Base-by-base conservation (phyloP, 2,329 filamentous ascomycete species). In the Diaporthe citri region DNA sequence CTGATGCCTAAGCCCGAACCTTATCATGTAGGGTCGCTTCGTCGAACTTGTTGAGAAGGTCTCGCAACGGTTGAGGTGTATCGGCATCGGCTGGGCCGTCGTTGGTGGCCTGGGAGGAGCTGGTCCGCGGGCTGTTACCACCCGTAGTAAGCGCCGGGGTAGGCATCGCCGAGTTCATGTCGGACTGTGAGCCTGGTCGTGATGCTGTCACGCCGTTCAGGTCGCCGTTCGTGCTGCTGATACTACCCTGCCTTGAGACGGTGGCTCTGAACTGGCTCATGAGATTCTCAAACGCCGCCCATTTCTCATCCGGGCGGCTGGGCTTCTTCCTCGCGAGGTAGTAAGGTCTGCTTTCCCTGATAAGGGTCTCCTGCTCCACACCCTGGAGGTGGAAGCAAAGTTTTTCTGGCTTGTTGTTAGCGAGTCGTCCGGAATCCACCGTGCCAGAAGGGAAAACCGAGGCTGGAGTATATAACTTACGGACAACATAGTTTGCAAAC, bases 401-500 rank as follows among this genome's bases (percentile, higher is more conserved):
- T 85, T 96, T 97, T 85, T 98, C 95, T 97, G 81, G 20, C 43
- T 46, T 74, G 31, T 17, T 82, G 82, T 81, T 77, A 82, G 77
- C 28, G 39, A 13, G 3, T 34, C 15, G 36, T 28, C 20, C 10
- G 3, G 17, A 2, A 4, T 10, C 8, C 25, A 46, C 39, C 15
- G 41, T 17, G 66, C 57, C 15, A 31, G n/a, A 25, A 20, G 28
- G 28, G 34, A 28, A 55, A 13, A 8, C 1, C 20, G 17, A 13
- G 13, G 25, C 31, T 48, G n/a, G 41, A 17, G 12, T 25, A 13
- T 60, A 36, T 60, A 36, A 91, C 95, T 91, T 91, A 97, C 95
- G 96, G 76, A 98, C 93, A 8, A 98, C 96, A 82, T 98, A 99
- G 83, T 99, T 99, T 76, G 95, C 97, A 82, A 93, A 98, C 77